These are phyloP conservation scores for Populus euphratica DNA, from an alignment of 345 rosid genomes.

Conservation along the genomic window DNA sequence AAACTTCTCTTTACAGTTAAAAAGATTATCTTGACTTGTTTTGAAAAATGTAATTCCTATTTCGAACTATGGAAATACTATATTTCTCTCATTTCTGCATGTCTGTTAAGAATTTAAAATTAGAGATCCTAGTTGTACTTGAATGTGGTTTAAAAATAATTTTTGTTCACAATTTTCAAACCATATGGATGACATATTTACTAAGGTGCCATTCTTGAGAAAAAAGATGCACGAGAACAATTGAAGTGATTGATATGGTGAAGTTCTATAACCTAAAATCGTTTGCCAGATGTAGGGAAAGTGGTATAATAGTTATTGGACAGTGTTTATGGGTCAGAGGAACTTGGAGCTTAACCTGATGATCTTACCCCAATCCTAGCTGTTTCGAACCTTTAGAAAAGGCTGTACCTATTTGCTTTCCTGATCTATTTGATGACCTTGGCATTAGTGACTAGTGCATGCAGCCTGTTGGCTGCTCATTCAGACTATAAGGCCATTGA, in stretches of 20 bases:
- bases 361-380: not conserved
- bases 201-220: not conserved
- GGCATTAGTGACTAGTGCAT: not conserved
- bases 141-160: not conserved
- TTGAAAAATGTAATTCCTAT: not conserved
- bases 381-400: not conserved
- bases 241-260: not conserved
- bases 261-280: not conserved
- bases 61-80: not conserved
- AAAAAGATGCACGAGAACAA: not conserved
- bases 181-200: not conserved
- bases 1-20: constrained; percentile 11
- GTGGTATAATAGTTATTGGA: not conserved
- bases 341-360: not conserved
- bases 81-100: not conserved
- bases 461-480: not conserved
- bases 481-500: not conserved
- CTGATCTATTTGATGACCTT: not conserved
- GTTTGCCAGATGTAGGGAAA: not conserved
- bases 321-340: not conserved
- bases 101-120: not conserved
- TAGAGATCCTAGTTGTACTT: not conserved
- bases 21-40: constrained; percentile 2
- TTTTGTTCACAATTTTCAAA: not conserved
- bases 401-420: not conserved